Base-by-base conservation (phyloP, 306 rosid genomes). In the Vicia faba region DNA sequence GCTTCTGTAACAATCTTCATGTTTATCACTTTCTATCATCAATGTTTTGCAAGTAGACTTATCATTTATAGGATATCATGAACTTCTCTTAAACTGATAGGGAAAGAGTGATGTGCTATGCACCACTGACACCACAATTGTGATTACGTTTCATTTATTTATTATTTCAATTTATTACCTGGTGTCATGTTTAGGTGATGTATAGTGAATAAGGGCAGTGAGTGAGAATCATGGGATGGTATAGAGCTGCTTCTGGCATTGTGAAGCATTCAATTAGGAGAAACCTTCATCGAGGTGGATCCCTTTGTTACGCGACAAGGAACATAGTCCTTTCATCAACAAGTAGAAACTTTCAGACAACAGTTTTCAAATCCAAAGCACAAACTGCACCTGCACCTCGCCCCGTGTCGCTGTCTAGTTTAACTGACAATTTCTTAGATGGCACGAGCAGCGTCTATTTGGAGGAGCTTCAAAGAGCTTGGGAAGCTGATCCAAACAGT, bases 381-480 rank as follows among this genome's bases (percentile, higher is more conserved):
- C 80, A 85, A 69, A 12, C 83, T 0, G 86, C 88, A 10, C 86
- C 88, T 1, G 83, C 80, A 7, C 98, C 98, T 33, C 82, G 68
- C 29, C 70, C 89, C 1, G 96, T 88, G 15, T 95, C 99, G 6
- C 91, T 93, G 62, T 93, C 96, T 28, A 74, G 82, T 70, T 74
- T 90, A 4, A 83, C 88, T 5, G 99, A 93, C 51, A 93, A 85
- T 69, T 90, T 90, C 84, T 66, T 90, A 67, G 92, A 93, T 70
- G 99, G 99, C 12, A 84, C 96, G 8, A 93, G 95, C 65, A 93
- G 89, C 71, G 97, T 88, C 18, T 93, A 93, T 75, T 76, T 88
- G 62, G 97, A 93, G 66, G 97, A 91, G 78, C 96, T 93, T 62
- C 97, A 93, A 81, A 85, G 99, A 79, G 95, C 95, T 8, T 90